phyloP scores from a whole-genome alignment of 441 rosid genomes.

The Corymbia calophylla region DNA sequence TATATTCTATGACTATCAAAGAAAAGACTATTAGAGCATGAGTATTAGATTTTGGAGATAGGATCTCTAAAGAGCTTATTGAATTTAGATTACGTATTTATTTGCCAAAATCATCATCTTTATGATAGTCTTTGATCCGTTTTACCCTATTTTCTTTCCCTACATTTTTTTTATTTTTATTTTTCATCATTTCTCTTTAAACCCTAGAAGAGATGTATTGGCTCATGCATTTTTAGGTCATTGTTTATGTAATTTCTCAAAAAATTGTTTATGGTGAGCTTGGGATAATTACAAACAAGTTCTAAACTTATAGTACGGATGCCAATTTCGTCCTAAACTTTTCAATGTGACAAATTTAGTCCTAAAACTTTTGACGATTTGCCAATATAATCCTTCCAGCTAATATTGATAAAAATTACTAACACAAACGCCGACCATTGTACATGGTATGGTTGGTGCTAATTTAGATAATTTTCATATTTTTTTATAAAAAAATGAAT shows the following conservation, averaged over 20 bases:
- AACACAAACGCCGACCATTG: rapidly evolving
- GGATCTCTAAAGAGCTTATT: not conserved
- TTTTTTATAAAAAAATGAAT: no score
- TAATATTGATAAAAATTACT: rapidly evolving
- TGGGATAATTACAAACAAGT: no score
- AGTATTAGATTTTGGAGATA: not conserved
- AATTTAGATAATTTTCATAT: no score
- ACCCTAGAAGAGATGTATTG: not conserved
- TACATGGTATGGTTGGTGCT: rapidly evolving
- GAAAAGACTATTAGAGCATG: not conserved
- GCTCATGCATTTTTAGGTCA: not conserved
- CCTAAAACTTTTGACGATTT: no score
- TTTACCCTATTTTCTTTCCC: not conserved
- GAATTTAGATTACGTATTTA: not conserved
- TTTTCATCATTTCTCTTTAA: not conserved
- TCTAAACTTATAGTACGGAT: no score
- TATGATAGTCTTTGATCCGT: not conserved
- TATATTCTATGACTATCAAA: not conserved
- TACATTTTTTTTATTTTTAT: not conserved
- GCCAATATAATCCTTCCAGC: rapidly evolving
- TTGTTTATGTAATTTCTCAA: not conserved
- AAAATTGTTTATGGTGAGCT: not conserved
- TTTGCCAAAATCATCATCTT: not conserved
- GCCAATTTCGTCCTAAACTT: no score
- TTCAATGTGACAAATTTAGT: no score